Conservation (phyloP, 2,329 filamentous ascomycete species). For the Fusarium sp. region DNA sequence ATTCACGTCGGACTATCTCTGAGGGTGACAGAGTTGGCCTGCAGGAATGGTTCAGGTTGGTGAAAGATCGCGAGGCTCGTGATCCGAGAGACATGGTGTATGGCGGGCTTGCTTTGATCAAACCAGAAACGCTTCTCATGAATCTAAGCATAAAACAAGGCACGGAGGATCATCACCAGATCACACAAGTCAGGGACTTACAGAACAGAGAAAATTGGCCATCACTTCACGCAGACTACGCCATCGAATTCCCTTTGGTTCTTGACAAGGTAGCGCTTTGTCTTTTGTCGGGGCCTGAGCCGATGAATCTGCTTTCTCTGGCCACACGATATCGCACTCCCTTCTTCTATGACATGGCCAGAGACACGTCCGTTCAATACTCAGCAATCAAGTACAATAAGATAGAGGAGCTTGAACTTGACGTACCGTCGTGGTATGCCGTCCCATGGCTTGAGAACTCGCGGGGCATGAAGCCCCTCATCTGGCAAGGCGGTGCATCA, state of each 20-base stretch:
- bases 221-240: neutral
- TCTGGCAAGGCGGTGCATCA: neutral
- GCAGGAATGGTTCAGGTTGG: neutral
- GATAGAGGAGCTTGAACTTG: neutral
- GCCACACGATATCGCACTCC: neutral
- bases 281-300: neutral
- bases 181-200: neutral
- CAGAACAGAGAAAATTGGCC: neutral
- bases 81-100: slow-evolving; percentile 8
- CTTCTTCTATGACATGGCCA: neutral
- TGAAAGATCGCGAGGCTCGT: neutral
- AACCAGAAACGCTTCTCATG: neutral
- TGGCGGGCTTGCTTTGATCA: neutral
- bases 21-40: neutral
- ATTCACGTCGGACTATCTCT: neutral
- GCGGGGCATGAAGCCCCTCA: neutral
- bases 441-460: neutral
- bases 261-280: neutral
- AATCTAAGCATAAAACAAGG: neutral
- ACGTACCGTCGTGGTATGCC: neutral
- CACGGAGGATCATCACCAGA: neutral
- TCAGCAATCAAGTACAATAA: neutral
- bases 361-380: neutral
- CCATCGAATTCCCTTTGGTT: neutral
- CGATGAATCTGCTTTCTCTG: neutral